phyloP scores from a whole-genome alignment of 2,329 filamentous ascomycete genomes.

The Verticillium alfalfae region DNA sequence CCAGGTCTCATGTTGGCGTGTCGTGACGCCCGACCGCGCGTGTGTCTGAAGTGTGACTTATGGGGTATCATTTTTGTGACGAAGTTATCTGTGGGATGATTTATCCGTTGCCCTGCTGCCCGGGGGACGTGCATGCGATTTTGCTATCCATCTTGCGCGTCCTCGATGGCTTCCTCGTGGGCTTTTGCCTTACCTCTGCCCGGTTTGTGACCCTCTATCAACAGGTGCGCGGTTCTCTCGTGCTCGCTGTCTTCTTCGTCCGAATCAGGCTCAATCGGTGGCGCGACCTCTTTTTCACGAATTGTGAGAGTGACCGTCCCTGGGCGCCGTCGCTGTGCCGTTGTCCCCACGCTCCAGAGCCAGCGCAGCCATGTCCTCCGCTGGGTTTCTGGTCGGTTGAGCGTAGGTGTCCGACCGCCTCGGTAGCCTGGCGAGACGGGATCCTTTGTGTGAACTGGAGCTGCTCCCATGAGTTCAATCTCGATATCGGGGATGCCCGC shows the following conservation, averaged over 20 bases:
- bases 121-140: background rate
- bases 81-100: background rate
- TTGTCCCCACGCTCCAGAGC: slow-evolving; percentile 43
- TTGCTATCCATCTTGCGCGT: background rate
- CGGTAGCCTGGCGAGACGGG: background rate
- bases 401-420: background rate
- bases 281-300: slow-evolving; percentile 42
- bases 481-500: slow-evolving; percentile 49
- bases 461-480: slow-evolving; percentile 65
- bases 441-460: slow-evolving; percentile 30
- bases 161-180: background rate
- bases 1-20: background rate
- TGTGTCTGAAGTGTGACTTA: background rate
- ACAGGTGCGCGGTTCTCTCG: slow-evolving; percentile 33
- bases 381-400: slow-evolving; percentile 31
- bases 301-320: slow-evolving; percentile 42
- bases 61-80: background rate
- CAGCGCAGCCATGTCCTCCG: slow-evolving; percentile 34
- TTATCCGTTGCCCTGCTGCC: slow-evolving; percentile 2
- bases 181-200: background rate
- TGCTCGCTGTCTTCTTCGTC: slow-evolving; percentile 17
- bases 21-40: background rate
- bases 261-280: slow-evolving; percentile 12
- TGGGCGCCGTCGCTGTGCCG: slow-evolving; percentile 5
- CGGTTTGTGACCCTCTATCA: slow-evolving; percentile 46